These are phyloP conservation scores for Citropsis articulata DNA, from an alignment of 345 rosid genomes.

Conservation along the genomic window DNA sequence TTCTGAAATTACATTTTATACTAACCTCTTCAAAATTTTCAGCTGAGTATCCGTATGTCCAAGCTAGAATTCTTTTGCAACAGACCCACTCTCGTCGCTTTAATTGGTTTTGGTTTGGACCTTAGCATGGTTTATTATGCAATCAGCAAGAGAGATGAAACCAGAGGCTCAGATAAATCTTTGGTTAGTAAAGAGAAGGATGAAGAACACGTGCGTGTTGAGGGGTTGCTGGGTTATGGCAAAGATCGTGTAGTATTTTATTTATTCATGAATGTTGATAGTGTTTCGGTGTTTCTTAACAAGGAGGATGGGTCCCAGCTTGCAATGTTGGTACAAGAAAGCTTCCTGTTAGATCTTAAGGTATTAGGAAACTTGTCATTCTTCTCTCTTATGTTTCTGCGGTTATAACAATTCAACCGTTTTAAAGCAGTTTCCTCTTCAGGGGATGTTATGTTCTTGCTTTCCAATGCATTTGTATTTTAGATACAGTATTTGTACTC, in stretches of 20 bases:
- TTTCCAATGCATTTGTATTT: background rate
- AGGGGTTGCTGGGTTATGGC: conserved; percentile 92
- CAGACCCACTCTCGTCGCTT: conserved; percentile 93
- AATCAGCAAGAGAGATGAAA: conserved; percentile 30
- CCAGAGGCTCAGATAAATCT: conserved; percentile 39
- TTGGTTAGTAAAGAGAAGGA: conserved; percentile 51
- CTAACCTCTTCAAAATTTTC: conserved; percentile 42
- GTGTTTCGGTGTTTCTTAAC: conserved; percentile 85
- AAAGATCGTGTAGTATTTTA: conserved; percentile 90
- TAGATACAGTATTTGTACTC: background rate
- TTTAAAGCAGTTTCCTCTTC: background rate
- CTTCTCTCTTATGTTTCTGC: background rate
- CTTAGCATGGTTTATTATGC: conserved; percentile 43
- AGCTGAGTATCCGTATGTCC: conserved; percentile 98
- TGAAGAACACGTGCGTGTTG: conserved; percentile 68
- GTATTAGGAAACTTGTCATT: conserved; percentile 33
- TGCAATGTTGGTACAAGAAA: conserved; percentile 94
- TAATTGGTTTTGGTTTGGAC: conserved; percentile 90
- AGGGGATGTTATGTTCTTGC: background rate
- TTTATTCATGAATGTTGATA: conserved; percentile 83
- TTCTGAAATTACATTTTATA: conserved; percentile 10
- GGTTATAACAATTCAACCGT: background rate
- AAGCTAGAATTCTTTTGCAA: conserved; percentile 91
- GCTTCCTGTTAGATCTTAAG: conserved; percentile 85
- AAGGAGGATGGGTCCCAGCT: conserved; percentile 97